phyloP scores from a whole-genome alignment of 192 early-diverging fungal species.

The Borealophlyctis nickersoniae region DNA sequence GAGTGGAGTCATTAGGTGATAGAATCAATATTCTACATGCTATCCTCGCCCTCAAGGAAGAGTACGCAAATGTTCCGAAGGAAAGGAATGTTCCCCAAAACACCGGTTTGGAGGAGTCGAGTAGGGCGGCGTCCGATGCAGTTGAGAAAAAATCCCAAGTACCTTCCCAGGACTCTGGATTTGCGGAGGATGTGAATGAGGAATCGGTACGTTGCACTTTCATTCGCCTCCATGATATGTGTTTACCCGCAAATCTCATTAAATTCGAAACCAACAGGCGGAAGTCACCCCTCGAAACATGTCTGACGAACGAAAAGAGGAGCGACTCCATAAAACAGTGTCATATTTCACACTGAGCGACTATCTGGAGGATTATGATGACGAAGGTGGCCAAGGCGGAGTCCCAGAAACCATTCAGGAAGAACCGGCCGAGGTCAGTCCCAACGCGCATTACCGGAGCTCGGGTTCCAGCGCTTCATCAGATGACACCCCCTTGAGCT shows the following conservation, averaged over 20 bases:
- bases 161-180: conserved; percentile 28
- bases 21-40: conserved; percentile 65
- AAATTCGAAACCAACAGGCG: too few species aligned
- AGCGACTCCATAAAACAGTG: conserved; percentile 17
- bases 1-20: conserved; percentile 61
- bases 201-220: not conserved
- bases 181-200: conserved; percentile 19
- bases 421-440: not conserved
- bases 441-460: not conserved
- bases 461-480: not conserved
- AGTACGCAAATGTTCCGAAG: conserved; percentile 4
- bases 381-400: not conserved
- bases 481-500: not conserved
- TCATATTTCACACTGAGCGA: conserved; percentile 35
- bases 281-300: too few species aligned
- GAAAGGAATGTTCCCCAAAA: too few species aligned
- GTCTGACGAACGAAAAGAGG: not conserved
- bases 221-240: too few species aligned
- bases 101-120: too few species aligned
- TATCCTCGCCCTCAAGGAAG: conserved; percentile 55
- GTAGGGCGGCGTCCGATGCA: not conserved
- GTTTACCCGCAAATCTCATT: too few species aligned
- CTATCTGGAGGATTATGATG: conserved; percentile 13
- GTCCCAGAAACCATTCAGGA: not conserved
- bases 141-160: not conserved